Conservation (phyloP, 768 basidiomycete genomes). For the Omphalotus guepiniiformis region DNA sequence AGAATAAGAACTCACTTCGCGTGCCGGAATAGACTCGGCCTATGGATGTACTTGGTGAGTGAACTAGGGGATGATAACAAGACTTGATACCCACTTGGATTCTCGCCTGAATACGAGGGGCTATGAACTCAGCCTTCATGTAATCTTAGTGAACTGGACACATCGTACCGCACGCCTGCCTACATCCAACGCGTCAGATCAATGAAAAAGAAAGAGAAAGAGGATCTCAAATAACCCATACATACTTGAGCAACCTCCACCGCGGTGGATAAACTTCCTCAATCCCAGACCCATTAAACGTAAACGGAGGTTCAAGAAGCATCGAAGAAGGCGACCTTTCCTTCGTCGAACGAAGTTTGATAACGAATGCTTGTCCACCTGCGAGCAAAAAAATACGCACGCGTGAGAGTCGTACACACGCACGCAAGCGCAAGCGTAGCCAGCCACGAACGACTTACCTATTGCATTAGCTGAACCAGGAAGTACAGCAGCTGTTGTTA, state of each 20-base stretch:
- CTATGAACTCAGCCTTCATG: not conserved
- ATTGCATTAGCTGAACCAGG: slow-evolving; percentile 58
- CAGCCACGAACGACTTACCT: slow-evolving; percentile 26
- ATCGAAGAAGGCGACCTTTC: slow-evolving; percentile 71
- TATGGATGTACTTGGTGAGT: slow-evolving; percentile 16
- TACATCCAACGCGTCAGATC: slow-evolving; percentile 11
- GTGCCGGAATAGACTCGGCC: slow-evolving; percentile 43
- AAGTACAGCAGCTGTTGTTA: slow-evolving; percentile 52
- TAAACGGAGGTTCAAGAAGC: slow-evolving; percentile 70
- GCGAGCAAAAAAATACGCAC: slow-evolving; percentile 3
- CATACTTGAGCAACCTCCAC: slow-evolving; percentile 76
- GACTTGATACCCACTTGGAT: slow-evolving; percentile 51
- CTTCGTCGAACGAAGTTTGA: slow-evolving; percentile 71
- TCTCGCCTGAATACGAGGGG: slow-evolving; percentile 37
- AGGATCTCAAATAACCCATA: no score
- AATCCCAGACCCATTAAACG: slow-evolving; percentile 35
- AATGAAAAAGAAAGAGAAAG: not conserved
- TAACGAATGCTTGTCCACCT: slow-evolving; percentile 81
- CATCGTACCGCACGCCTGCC: slow-evolving; percentile 44
- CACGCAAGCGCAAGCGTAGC: not conserved
- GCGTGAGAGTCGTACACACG: not conserved
- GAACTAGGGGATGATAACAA: slow-evolving; percentile 3
- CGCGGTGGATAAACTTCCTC: slow-evolving; percentile 37
- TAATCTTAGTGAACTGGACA: not conserved
- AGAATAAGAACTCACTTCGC: slow-evolving; percentile 1